Percentiles rank a stretch among this genome's conserved stretches.
phyloP scores from a whole-genome alignment of 148 eudicot species.

The Drosera capensis region DNA sequence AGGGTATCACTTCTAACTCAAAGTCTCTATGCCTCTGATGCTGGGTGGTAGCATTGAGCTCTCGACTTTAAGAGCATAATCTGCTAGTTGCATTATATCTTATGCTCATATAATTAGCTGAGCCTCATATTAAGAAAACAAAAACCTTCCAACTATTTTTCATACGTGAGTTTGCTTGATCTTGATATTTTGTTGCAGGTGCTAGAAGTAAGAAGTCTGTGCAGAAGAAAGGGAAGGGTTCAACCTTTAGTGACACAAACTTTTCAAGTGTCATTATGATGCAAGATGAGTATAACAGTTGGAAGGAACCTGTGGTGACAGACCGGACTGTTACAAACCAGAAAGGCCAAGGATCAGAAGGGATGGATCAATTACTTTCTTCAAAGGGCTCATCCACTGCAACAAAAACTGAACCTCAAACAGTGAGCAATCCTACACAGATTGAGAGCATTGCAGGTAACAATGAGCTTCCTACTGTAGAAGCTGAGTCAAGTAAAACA shows the following conservation, averaged over 20 bases:
- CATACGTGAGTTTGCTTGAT: too few relatives aligned
- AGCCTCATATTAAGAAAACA: too few relatives aligned
- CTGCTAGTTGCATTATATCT: too few relatives aligned
- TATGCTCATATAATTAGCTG: too few relatives aligned
- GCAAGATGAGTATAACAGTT: constrained; percentile 56
- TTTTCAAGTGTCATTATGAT: constrained; percentile 52
- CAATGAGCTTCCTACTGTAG: constrained; percentile 7
- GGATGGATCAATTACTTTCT: constrained; percentile 9
- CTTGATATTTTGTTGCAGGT: constrained; percentile 27
- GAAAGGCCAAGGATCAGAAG: constrained; percentile 15
- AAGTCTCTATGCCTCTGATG: too few relatives aligned
- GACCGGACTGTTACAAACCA: constrained; percentile 11
- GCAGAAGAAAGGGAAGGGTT: constrained; percentile 23
- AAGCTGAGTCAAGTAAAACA: constrained; percentile 14
- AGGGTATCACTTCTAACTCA: too few relatives aligned
- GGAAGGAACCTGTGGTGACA: constrained; percentile 18
- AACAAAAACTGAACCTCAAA: constrained; percentile 4
- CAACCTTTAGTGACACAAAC: constrained; percentile 27
- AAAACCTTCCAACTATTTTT: too few relatives aligned
- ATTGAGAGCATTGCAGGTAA: not conserved
- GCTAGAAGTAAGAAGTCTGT: constrained; percentile 18
- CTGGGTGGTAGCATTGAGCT: too few relatives aligned
- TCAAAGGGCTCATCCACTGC: constrained; percentile 13
- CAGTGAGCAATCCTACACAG: constrained; percentile 5
- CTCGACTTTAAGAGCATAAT: too few relatives aligned